phyloP scores from a whole-genome alignment of 2,329 filamentous ascomycete species.

The Aspergillus udagawae region DNA sequence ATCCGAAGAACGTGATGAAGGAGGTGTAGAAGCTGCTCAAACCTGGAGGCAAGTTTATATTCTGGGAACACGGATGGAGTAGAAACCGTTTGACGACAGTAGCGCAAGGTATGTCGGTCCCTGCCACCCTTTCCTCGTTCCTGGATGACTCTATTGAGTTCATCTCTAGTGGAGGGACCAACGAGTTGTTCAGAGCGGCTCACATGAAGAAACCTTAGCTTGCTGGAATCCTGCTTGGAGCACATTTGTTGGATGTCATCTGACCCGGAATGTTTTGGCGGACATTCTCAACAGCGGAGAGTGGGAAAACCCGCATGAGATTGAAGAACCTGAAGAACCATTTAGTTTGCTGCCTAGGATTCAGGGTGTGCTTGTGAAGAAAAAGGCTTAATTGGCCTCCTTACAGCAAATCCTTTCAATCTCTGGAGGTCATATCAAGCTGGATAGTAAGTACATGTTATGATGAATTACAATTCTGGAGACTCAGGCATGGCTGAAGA shows the following conservation, averaged over 20 bases:
- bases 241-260: constrained; percentile 15
- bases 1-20: constrained; percentile 16
- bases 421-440: too few species aligned
- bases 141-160: too few species aligned
- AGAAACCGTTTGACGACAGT: constrained; percentile 22
- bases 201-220: constrained; percentile 9
- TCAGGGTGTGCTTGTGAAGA: constrained; percentile 19
- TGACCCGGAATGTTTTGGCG: constrained; percentile 14
- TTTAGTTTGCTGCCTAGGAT: constrained; percentile 15
- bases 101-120: constrained; percentile 32
- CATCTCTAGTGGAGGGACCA: not conserved
- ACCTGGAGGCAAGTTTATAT: constrained; percentile 45
- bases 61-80: constrained; percentile 42
- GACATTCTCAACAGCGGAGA: constrained; percentile 18
- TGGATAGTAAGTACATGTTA: too few species aligned
- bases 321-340: constrained; percentile 13
- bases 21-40: constrained; percentile 41
- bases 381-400: constrained; percentile 3
- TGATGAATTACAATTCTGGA: too few species aligned
- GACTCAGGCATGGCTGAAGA: too few species aligned
- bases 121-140: too few species aligned
- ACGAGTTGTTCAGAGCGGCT: constrained; percentile 1
- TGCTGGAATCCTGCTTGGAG: constrained; percentile 18
- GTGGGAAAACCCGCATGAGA: constrained; percentile 17
- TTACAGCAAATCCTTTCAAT: too few species aligned